Conservation (phyloP, 768 basidiomycete species). For the Cyclocybe aegerita region DNA sequence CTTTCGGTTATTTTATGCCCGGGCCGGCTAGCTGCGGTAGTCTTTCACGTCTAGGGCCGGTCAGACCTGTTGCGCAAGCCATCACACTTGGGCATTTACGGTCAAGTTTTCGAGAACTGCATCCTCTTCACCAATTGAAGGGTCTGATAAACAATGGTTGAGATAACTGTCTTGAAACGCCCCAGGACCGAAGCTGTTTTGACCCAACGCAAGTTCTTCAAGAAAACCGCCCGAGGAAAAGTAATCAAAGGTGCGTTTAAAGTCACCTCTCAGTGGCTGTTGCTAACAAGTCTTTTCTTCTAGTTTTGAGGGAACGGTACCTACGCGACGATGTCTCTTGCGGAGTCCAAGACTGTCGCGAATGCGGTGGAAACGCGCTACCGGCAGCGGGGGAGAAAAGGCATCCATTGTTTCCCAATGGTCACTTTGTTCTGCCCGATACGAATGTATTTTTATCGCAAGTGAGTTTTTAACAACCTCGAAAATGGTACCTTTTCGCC, state of each 20-base stretch:
- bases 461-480: conserved; percentile 36
- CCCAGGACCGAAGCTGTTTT: conserved; percentile 67
- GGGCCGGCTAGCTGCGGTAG: too few species aligned
- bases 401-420: conserved; percentile 58
- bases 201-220: conserved; percentile 91
- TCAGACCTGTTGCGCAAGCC: too few species aligned
- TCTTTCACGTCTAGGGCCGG: too few species aligned
- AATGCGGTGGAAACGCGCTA: conserved; percentile 54
- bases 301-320: conserved; percentile 92
- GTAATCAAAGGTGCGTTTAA: conserved; percentile 80
- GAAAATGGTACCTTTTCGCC: background rate
- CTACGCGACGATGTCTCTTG: conserved; percentile 90
- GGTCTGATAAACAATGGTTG: too few species aligned
- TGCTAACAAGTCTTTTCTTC: conserved; percentile 1
- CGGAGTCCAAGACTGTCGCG: conserved; percentile 69
- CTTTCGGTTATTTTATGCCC: too few species aligned
- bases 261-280: background rate
- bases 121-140: background rate
- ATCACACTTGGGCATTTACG: too few species aligned
- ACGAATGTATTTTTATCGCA: conserved; percentile 95
- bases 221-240: conserved; percentile 92
- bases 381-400: conserved; percentile 57
- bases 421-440: conserved; percentile 87
- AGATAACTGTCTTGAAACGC: conserved; percentile 75
- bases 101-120: too few species aligned